phyloP scores from a whole-genome alignment of 2,329 filamentous ascomycete species.

The Dactylellina parvicollis region DNA sequence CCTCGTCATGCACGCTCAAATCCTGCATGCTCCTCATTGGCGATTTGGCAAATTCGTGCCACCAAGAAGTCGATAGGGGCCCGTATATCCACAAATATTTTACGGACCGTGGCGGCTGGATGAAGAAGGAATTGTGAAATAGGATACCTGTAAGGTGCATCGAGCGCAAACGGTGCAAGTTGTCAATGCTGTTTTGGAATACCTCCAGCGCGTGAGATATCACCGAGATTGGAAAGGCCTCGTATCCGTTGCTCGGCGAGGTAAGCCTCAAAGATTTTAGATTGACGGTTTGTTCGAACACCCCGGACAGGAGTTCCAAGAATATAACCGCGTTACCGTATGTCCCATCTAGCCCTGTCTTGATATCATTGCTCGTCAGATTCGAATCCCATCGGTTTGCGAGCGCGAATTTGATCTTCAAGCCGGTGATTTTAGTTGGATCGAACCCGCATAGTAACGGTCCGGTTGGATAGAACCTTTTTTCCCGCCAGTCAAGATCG shows the following conservation, averaged over 20 bases:
- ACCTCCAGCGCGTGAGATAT: too few relatives aligned
- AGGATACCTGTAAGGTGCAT: not conserved
- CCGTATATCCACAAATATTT: not conserved
- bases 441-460: not conserved
- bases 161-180: not conserved
- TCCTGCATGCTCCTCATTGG: not conserved
- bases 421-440: not conserved
- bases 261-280: not conserved
- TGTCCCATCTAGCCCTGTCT: not conserved
- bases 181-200: not conserved
- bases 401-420: not conserved
- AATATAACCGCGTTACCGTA: not conserved
- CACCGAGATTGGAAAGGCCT: too few relatives aligned
- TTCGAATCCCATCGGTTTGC: not conserved
- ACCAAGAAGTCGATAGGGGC: conserved; percentile 3
- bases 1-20: not conserved
- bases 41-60: not conserved
- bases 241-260: too few relatives aligned
- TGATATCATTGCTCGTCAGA: not conserved
- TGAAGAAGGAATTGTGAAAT: conserved; percentile 5
- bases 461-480: not conserved
- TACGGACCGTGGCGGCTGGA: not conserved
- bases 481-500: not conserved
- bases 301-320: not conserved
- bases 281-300: not conserved